A percentile compares a stretch with the other conserved stretches of the same genome.
These are phyloP conservation scores for Nosema muscidifuracis DNA, from an alignment of 371 early-diverging fungal genomes.

Conservation along the genomic window DNA sequence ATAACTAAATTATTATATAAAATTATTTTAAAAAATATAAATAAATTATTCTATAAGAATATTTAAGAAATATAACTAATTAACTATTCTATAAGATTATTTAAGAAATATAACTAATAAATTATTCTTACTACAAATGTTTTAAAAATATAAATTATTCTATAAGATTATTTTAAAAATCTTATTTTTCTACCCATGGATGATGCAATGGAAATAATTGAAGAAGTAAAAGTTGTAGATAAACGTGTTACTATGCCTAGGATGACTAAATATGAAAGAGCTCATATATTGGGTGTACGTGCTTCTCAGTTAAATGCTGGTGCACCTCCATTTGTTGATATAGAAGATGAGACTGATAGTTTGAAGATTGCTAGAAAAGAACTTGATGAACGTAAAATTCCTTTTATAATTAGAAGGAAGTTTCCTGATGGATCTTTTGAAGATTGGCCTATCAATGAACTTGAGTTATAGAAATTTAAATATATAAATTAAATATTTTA, in stretches of 20 bases:
- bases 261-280: constrained; percentile 98
- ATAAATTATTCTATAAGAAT: not conserved
- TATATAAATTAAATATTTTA: too few species aligned
- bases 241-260: constrained; percentile 83
- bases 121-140: not conserved
- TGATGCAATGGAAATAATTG: not conserved
- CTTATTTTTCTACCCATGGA: not conserved
- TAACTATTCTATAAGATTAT: too few species aligned
- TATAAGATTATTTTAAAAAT: too few species aligned
- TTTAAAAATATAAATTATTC: too few species aligned
- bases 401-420: constrained; percentile 83
- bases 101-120: too few species aligned
- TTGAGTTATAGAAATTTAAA: constrained; percentile 56
- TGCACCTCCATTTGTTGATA: constrained; percentile 92
- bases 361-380: constrained; percentile 94
- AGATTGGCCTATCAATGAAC: constrained; percentile 88
- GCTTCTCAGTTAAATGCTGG: constrained; percentile 72
- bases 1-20: too few species aligned
- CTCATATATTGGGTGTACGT: constrained; percentile 81
- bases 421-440: constrained; percentile 91
- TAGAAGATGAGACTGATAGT: constrained; percentile 89
- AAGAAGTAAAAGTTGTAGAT: not conserved
- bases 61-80: too few species aligned
- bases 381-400: constrained; percentile 81
- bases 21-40: too few species aligned